phyloP scores from a whole-genome alignment of 2,329 filamentous ascomycete species.

The Septoria petroselini region DNA sequence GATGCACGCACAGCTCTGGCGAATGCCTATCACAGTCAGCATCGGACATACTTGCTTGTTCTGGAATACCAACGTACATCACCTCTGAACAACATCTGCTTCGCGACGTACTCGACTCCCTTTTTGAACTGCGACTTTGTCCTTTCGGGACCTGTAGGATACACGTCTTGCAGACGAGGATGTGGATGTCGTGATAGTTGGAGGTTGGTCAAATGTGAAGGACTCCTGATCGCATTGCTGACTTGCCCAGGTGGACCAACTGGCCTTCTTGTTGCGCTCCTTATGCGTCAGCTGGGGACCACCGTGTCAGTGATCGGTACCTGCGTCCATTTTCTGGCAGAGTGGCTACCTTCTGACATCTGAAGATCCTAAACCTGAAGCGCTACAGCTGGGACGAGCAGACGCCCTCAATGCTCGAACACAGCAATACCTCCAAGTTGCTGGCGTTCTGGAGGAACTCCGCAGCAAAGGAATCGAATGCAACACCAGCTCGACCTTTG shows the following conservation, averaged over 20 bases:
- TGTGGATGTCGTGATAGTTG: constrained; percentile 13
- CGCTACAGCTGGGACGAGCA: constrained; percentile 10
- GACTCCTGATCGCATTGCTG: background rate
- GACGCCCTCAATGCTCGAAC: constrained; percentile 16
- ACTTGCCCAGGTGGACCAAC: constrained; percentile 8
- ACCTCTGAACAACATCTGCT: constrained; percentile 24
- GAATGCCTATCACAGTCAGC: constrained; percentile 10
- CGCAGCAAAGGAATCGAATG: constrained; percentile 13
- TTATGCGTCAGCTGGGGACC: constrained; percentile 6
- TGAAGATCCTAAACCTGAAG: constrained; percentile 11
- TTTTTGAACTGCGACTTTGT: constrained; percentile 20
- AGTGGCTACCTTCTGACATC: background rate
- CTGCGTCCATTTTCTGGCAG: background rate
- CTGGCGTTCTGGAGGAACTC: constrained; percentile 10
- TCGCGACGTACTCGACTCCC: constrained; percentile 19
- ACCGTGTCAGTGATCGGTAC: constrained; percentile 11
- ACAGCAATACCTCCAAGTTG: constrained; percentile 14
- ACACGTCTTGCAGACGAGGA: constrained; percentile 18
- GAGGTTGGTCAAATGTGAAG: background rate
- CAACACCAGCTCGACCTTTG: constrained; percentile 16
- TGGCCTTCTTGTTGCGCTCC: constrained; percentile 8
- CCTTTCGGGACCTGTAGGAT: constrained; percentile 12
- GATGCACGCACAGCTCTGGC: constrained; percentile 17
- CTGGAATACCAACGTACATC: constrained; percentile 16
- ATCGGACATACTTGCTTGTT: background rate